These are phyloP conservation scores for Saururus chinensis DNA, from an alignment of 164 flowering plant genomes.

Conservation along the genomic window DNA sequence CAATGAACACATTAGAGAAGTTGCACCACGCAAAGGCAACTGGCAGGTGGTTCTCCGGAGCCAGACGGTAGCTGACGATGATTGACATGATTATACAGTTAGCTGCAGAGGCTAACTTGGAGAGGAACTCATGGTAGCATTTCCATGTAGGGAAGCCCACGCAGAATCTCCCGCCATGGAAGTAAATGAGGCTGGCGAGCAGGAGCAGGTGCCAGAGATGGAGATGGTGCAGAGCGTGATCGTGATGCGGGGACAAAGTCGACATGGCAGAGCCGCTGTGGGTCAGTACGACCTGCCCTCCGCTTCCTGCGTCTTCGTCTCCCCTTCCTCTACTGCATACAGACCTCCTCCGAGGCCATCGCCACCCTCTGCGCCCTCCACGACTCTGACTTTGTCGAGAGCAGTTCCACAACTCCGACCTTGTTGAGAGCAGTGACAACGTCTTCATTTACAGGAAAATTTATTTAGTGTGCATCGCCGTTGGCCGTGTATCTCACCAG, in stretches of 20 bases:
- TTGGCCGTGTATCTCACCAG: no score
- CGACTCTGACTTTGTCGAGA: no score
- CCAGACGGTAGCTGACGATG: slow-evolving; percentile 38
- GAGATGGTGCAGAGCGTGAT: slow-evolving; percentile 44
- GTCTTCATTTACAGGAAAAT: no score
- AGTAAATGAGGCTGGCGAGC: no score
- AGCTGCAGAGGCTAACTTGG: slow-evolving; percentile 21
- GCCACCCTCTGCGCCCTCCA: slow-evolving; percentile 42
- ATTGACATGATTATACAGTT: slow-evolving; percentile 36
- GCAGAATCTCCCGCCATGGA: slow-evolving; percentile 69
- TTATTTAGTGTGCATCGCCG: no score
- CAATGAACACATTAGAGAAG: slow-evolving; percentile 24
- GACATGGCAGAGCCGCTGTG: slow-evolving; percentile 64
- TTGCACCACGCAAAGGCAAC: slow-evolving; percentile 37
- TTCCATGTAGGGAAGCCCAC: slow-evolving; percentile 53
- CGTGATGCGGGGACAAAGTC: slow-evolving; percentile 81
- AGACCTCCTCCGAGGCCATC: slow-evolving; percentile 61
- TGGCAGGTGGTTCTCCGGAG: slow-evolving; percentile 51
- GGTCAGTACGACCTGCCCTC: slow-evolving; percentile 31
- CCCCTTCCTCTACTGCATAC: slow-evolving; percentile 69
- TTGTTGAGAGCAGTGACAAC: slow-evolving; percentile 16
- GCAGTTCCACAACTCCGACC: no score
- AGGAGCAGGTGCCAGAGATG: slow-evolving; percentile 13
- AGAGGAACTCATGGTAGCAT: slow-evolving; percentile 46
- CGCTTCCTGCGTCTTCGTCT: slow-evolving; percentile 60